Percentiles rank a stretch among this genome's conserved stretches.
Conservation (phyloP, 2,329 filamentous ascomycete species). For the Knoxdaviesia capensis region DNA sequence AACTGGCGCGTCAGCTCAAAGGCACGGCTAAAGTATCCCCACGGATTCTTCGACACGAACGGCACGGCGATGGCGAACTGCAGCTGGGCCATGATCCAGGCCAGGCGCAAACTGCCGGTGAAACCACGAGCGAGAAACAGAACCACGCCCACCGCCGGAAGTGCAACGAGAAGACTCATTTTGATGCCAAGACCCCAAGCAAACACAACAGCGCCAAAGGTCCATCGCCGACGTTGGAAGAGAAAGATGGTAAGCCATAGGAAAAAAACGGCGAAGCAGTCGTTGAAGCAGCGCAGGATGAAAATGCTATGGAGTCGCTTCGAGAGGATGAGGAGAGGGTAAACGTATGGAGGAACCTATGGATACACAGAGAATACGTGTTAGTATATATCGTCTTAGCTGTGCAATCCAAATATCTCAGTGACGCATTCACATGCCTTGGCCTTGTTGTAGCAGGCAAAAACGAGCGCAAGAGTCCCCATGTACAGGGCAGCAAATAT, state of each 20-base stretch:
- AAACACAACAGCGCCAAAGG: constrained; percentile 50
- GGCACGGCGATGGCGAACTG: constrained; percentile 49
- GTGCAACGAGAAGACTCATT: constrained; percentile 71
- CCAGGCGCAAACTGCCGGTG: constrained; percentile 42
- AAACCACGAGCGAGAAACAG: constrained; percentile 57
- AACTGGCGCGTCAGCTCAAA: constrained; percentile 88
- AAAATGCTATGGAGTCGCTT: constrained; percentile 92
- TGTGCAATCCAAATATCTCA: background rate
- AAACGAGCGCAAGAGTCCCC: constrained; percentile 51
- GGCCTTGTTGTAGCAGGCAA: constrained; percentile 62
- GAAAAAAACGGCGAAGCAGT: constrained; percentile 70
- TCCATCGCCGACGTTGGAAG: constrained; percentile 59
- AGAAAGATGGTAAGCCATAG: constrained; percentile 65
- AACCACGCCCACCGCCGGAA: constrained; percentile 62
- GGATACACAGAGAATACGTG: constrained; percentile 1
- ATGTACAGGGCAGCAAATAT: constrained; percentile 71
- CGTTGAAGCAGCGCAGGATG: constrained; percentile 84
- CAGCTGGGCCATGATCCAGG: constrained; percentile 52
- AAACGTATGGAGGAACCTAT: constrained; percentile 67
- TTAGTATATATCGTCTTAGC: background rate
- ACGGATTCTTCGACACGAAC: constrained; percentile 45
- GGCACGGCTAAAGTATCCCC: constrained; percentile 58
- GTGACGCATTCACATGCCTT: constrained; percentile 25
- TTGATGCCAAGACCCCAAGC: constrained; percentile 75
- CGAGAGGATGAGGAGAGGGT: constrained; percentile 68